Conservation (phyloP, 345 rosid genomes). For the Brassica carinata region DNA sequence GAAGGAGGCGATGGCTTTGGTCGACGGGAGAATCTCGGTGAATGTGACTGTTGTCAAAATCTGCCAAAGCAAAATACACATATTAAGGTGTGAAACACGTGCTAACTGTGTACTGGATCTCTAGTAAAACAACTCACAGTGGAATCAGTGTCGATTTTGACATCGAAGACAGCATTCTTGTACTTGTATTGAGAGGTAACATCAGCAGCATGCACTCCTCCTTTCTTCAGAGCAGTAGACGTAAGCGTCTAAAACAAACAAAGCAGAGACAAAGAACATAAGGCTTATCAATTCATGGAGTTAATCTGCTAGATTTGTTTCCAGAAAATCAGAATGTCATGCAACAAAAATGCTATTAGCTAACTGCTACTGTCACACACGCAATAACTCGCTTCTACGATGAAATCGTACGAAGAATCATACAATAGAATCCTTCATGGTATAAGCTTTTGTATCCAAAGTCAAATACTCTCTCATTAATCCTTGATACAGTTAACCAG, state of each 20-base stretch:
- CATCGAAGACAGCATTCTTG: conserved; percentile 67
- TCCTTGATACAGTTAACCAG: not conserved
- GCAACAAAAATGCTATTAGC: not conserved
- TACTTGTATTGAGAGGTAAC: conserved; percentile 74
- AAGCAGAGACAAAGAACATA: not conserved
- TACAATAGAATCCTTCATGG: not conserved
- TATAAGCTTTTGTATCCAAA: not conserved
- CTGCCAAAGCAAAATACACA: conserved; percentile 44
- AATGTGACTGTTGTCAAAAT: conserved; percentile 68
- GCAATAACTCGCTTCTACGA: not conserved
- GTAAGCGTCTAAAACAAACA: conserved; percentile 68
- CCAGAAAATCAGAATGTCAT: not conserved
- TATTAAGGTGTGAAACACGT: not conserved
- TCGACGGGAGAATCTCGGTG: conserved; percentile 75
- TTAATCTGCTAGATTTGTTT: not conserved
- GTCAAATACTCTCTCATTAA: not conserved
- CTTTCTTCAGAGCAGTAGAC: conserved; percentile 71
- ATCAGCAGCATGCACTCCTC: conserved; percentile 80
- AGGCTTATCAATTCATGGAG: not conserved
- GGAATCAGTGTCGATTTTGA: conserved; percentile 81
- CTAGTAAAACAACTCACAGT: conserved; percentile 52
- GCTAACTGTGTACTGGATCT: not conserved
- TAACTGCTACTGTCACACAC: not conserved
- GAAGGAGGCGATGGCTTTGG: conserved; percentile 76
- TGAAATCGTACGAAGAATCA: not conserved